Evolutionary conservation across 768 basidiomycete species (phyloP).

Genomic region (Mycena rebaudengoi): DNA sequence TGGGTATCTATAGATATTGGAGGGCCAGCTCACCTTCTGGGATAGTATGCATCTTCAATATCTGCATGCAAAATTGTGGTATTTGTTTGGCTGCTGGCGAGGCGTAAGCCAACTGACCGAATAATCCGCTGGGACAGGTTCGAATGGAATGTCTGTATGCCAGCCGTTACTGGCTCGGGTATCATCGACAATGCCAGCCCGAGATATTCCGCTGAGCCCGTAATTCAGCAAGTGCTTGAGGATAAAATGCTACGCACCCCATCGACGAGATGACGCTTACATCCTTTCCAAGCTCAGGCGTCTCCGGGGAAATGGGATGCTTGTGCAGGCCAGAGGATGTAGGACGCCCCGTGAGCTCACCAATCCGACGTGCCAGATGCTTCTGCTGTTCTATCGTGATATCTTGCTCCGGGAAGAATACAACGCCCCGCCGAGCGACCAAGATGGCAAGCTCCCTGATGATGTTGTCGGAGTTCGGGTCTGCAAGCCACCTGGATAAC

Average conservation of each 20-base stretch:
- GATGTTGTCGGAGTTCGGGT: constrained; percentile 54
- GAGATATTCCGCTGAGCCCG: background rate
- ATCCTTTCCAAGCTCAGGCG: constrained; percentile 59
- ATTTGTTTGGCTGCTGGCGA: background rate
- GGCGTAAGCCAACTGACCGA: constrained; percentile 39
- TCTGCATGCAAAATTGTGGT: constrained; percentile 32
- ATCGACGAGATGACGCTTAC: constrained; percentile 60
- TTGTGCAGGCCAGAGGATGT: constrained; percentile 55
- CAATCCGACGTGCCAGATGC: constrained; percentile 53
- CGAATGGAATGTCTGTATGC: constrained; percentile 70
- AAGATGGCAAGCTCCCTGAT: constrained; percentile 62
- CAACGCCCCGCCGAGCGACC: constrained; percentile 64
- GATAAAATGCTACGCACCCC: constrained; percentile 37
- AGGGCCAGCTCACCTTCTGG: constrained; percentile 37
- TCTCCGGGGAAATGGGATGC: constrained; percentile 61
- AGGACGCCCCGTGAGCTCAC: constrained; percentile 58
- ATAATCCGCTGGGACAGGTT: constrained; percentile 66
- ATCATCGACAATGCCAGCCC: constrained; percentile 3
- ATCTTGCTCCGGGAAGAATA: constrained; percentile 67
- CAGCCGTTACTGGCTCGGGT: constrained; percentile 32
- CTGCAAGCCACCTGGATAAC: constrained; percentile 53
- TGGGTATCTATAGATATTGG: constrained; percentile 1
- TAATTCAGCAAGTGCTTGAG: background rate
- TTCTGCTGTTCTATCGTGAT: constrained; percentile 60
- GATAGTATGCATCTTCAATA: constrained; percentile 50